These are phyloP conservation scores for Leucocoprinus birnbaumii DNA, from an alignment of 768 basidiomycete species.

Conservation along the genomic window DNA sequence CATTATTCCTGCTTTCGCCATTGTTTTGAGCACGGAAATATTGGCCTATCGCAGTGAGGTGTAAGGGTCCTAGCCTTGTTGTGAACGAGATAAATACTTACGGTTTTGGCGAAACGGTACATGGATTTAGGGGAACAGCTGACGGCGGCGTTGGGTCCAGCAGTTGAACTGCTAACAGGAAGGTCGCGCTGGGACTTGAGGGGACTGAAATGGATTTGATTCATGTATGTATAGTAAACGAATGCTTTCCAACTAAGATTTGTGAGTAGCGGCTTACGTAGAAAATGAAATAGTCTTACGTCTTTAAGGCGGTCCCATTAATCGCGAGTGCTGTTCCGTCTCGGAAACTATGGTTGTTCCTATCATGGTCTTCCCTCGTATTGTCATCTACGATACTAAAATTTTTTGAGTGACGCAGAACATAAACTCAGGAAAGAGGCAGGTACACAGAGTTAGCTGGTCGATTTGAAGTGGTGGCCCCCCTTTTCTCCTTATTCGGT, in stretches of 20 bases:
- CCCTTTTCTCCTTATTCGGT: too few relatives aligned
- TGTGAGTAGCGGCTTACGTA: background rate
- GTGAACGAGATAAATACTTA: background rate
- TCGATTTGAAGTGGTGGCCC: too few relatives aligned
- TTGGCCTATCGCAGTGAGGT: background rate
- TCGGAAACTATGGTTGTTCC: background rate
- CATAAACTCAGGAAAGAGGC: too few relatives aligned
- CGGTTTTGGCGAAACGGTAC: conserved; percentile 27
- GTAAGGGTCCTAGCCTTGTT: background rate
- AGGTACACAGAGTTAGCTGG: background rate
- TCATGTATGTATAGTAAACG: conserved; percentile 9
- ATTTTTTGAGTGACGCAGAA: too few relatives aligned
- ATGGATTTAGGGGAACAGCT: conserved; percentile 33
- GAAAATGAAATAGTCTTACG: background rate
- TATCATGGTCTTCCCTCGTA: background rate
- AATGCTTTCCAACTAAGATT: conserved; percentile 9
- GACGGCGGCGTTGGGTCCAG: background rate
- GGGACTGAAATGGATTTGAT: conserved; percentile 6
- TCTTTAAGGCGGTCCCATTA: background rate
- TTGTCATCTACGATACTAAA: background rate
- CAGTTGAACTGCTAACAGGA: background rate
- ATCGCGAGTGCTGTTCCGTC: conserved; percentile 4
- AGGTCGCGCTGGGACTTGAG: conserved; percentile 3
- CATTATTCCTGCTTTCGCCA: conserved; percentile 11
- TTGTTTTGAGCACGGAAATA: background rate